Conservation (phyloP, 345 rosid species). For the Rhizophora apiculata region DNA sequence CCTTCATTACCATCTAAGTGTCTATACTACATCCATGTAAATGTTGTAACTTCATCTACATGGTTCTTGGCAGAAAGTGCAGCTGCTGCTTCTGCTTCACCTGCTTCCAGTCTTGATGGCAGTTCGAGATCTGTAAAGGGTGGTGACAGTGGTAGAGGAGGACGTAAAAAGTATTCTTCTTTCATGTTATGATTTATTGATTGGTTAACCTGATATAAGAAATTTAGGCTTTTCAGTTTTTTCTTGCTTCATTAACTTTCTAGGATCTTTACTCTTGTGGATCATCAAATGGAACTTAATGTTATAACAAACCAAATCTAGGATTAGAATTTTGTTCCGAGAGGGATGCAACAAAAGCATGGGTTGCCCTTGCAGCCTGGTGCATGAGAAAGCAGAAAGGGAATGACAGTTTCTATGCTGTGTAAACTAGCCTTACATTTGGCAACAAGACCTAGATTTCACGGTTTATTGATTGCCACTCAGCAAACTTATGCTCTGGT, state of each 20-base stretch:
- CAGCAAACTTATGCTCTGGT: no score
- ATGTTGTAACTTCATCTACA: neutral
- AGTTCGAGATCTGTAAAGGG: conserved; percentile 59
- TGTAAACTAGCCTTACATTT: no score
- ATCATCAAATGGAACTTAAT: no score
- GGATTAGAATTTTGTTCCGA: no score
- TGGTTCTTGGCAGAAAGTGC: conserved; percentile 44
- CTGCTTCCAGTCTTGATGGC: conserved; percentile 45
- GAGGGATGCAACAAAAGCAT: neutral
- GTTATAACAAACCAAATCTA: no score
- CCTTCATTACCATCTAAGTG: neutral
- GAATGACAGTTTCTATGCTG: no score
- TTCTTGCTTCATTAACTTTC: no score
- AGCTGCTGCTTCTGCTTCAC: conserved; percentile 38
- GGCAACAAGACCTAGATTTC: no score
- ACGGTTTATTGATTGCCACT: no score
- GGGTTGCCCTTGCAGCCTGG: no score
- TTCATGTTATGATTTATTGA: conserved; percentile 13
- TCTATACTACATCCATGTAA: neutral
- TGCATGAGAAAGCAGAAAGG: no score
- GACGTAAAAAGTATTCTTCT: conserved; percentile 79
- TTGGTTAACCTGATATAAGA: neutral
- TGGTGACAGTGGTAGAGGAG: conserved; percentile 82
- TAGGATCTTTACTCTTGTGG: no score
- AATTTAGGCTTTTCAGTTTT: neutral